Evolutionary conservation across 192 early-diverging fungal genomes (phyloP), one percentile per base, ranked within the genome.

Genomic region (Rhizoclosmatium sp.): DNA sequence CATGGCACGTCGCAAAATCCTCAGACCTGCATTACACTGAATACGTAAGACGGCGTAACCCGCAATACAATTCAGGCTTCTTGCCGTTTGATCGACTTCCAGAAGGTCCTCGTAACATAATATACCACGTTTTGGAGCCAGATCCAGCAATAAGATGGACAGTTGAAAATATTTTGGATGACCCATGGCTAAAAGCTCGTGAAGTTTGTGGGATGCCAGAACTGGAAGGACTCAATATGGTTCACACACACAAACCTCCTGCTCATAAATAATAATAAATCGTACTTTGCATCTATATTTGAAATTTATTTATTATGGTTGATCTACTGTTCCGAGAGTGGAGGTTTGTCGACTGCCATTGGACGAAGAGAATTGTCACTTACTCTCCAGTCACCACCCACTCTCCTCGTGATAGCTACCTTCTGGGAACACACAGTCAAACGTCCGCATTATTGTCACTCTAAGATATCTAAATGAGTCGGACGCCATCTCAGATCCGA

Each of bases 81-180:
- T 85, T 89, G 62, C 90, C 92, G 19, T 92, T 95, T 79, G 89
- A 92, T 64, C 86, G 86, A 65, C 79, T 93, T 16, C 85, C 90
- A 16, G 74, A 84, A 14, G 91, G 89, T 7, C 85, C 89, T 10
- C 82, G 90, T 14, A 84, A 86, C 19, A 82, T 94, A 46, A 83
- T 96, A 82, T 92, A 84, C 72, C 64, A 79, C 19, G 83, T 86
- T 47, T 61, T 86, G 68, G 85, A 83, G 39, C 83, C 83, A 60
- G 78, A 85, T 78, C 81, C 83, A 4, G 47, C 42, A 1, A 61
- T 5, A 21, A n/a, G 85, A 60, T 71, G 46, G 47, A 71, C 54
- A 1, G 71, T 73, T n/a, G 59, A 69, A 39, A 75, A 82, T 42
- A 45, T 86, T 9, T 49, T 81, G 21, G 79, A 66, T 31, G 81